Conservation (phyloP, 169 alveolate species). For the Plasmodium berghei region DNA sequence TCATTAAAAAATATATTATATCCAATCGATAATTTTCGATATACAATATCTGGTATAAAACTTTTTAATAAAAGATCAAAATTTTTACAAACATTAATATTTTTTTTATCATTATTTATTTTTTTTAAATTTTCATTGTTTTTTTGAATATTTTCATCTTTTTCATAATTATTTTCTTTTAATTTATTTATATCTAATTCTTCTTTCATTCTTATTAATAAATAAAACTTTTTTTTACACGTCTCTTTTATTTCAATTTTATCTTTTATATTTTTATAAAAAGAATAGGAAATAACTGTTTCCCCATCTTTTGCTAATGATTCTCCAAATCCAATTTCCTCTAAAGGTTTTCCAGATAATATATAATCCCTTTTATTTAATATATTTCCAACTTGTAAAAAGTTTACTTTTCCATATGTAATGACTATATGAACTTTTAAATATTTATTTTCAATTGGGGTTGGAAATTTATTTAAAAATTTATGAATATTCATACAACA, state of each 20-base stretch:
- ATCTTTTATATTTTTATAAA: conserved; percentile 69
- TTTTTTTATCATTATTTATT: neutral
- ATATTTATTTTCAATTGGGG: conserved; percentile 80
- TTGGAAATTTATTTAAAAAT: conserved; percentile 86
- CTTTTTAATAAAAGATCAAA: conserved; percentile 77
- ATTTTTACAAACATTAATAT: conserved; percentile 38
- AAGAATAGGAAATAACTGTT: conserved; percentile 81
- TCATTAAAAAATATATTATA: conserved; percentile 86
- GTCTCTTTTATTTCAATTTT: conserved; percentile 27
- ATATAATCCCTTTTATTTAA: conserved; percentile 84
- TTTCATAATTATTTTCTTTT: conserved; percentile 1
- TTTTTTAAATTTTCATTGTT: neutral
- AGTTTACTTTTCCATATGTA: conserved; percentile 85
- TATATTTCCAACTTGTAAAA: conserved; percentile 86
- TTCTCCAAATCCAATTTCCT: conserved; percentile 85
- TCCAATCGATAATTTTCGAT: conserved; percentile 80
- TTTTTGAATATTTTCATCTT: conserved; percentile 6
- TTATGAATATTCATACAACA: conserved; percentile 88
- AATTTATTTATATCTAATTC: conserved; percentile 33
- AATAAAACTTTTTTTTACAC: conserved; percentile 16
- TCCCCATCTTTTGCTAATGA: conserved; percentile 87
- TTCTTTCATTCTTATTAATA: conserved; percentile 6
- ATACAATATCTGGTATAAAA: conserved; percentile 86
- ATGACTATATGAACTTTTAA: conserved; percentile 87
- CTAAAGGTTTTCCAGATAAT: conserved; percentile 87